Evolutionary conservation across 2,329 filamentous ascomycete species (phyloP).

Genomic region (Escovopsis sp.): DNA sequence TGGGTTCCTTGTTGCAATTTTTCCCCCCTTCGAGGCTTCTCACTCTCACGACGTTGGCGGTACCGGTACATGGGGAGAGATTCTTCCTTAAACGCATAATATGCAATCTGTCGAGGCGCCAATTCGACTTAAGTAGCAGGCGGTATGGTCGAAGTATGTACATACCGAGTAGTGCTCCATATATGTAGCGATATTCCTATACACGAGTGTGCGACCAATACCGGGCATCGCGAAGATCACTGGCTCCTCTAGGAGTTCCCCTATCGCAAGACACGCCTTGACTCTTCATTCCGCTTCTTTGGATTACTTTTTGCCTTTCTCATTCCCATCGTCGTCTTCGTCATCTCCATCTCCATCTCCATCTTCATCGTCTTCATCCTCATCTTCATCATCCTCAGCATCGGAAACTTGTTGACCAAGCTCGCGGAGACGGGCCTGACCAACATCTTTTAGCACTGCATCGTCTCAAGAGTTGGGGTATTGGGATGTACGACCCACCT

Average conservation of each 20-base stretch:
- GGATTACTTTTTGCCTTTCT: too few relatives aligned
- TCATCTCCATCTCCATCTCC: conserved; percentile 28
- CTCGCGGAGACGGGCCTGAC: conserved; percentile 43
- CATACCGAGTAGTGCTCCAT: too few relatives aligned
- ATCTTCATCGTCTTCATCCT: conserved; percentile 35
- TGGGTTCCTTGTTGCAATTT: not conserved
- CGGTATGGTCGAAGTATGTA: not conserved
- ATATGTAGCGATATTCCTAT: not conserved
- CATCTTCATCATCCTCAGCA: conserved; percentile 58
- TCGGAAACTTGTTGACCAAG: conserved; percentile 62
- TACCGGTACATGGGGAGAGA: not conserved
- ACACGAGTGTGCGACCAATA: too few relatives aligned
- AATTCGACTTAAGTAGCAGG: not conserved
- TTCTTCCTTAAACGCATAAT: not conserved
- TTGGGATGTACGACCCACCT: conserved; percentile 32
- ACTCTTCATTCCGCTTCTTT: not conserved
- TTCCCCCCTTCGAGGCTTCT: not conserved
- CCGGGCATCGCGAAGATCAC: too few relatives aligned
- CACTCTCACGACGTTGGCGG: too few relatives aligned
- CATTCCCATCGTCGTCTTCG: conserved; percentile 9
- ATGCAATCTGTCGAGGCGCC: conserved; percentile 1
- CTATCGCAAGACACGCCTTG: not conserved
- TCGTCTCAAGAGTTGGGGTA: not conserved
- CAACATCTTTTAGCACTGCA: not conserved
- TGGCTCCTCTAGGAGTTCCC: not conserved